Base-by-base conservation (phyloP, 805 yeast species). In the Metschnikowia chrysomelidarum region DNA sequence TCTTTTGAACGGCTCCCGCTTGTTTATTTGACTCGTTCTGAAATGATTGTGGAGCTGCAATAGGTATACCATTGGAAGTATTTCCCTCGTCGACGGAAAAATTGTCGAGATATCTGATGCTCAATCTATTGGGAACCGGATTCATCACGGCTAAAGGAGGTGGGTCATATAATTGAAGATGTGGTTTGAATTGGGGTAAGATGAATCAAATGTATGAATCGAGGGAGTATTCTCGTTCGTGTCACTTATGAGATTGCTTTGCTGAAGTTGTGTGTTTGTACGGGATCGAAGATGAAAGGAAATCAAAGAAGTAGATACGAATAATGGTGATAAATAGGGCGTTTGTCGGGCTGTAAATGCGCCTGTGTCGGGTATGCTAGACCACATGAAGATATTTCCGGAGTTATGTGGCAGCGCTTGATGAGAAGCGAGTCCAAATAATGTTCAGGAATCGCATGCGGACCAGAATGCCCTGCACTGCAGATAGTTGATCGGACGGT, bases 61-160 rank as follows among this genome's bases (percentile, higher is more conserved):
- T 18, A 2, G 34, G 34, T 6, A 25, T 30, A 4, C 10, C 19
- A 14, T 19, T 24, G 15, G 24, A 5, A 17, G 36, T 4, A 10
- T 19, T 26, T 7, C 25, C 41, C 28, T 39, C 36, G 25, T 33
- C 41, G 26, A 24, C 38, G 11, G 41, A 24, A 12, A 34, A 38
- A 29, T 39, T 36, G 16, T 38, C 46, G 9, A 42, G 43, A 15
- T 42, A 35, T 19, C 38, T 32, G 25, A 42, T 38, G 20, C 41
- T 38, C 20, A 42, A 38, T 36, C 46, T 38, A 31, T 38, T 35
- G 5, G 46, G 36, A 10, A 36, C 34, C 18, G 45, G 32, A 20
- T 41, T 24, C 46, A 41, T 38, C 25, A 19, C 33, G 26, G 33
- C 29, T 26, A 34, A n/a, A n/a, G n/a, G n/a, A n/a, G n/a, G n/a